Evolutionary conservation across 495 filamentous ascomycete genomes (phyloP).

Genomic region (Talaromyces nanjingensis): DNA sequence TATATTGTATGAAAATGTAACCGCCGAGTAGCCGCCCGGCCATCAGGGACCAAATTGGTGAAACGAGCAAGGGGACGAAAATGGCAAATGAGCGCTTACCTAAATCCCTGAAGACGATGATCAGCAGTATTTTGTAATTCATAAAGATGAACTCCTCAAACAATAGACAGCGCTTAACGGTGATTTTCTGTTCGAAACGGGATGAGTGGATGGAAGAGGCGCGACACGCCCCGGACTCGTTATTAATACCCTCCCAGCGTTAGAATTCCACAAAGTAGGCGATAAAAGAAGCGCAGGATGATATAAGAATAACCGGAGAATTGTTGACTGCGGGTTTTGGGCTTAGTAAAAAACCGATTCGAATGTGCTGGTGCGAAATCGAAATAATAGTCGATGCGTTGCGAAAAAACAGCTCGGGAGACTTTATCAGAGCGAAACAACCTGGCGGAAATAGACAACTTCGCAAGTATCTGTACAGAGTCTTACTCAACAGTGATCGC

Average conservation of each 20-base stretch:
- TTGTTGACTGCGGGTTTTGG: background rate
- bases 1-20: background rate
- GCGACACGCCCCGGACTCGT: background rate
- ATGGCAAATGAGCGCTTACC: conserved; percentile 9
- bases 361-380: background rate
- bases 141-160: background rate
- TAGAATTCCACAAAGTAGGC: background rate
- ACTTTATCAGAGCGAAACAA: background rate
- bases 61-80: conserved; percentile 5
- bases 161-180: background rate
- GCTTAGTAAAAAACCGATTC: background rate
- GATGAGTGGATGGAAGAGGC: background rate
- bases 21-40: conserved; percentile 8
- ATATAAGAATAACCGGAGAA: background rate
- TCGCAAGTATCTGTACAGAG: background rate
- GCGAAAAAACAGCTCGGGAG: background rate
- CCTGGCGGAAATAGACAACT: background rate
- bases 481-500: background rate
- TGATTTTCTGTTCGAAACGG: background rate
- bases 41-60: conserved; percentile 2
- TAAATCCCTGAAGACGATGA: conserved; percentile 1
- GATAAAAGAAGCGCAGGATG: background rate
- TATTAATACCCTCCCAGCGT: background rate
- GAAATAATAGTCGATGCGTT: background rate
- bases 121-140: background rate